Evolutionary conservation across 768 basidiomycete genomes (phyloP).

Genomic region (Lentinula raphanica): DNA sequence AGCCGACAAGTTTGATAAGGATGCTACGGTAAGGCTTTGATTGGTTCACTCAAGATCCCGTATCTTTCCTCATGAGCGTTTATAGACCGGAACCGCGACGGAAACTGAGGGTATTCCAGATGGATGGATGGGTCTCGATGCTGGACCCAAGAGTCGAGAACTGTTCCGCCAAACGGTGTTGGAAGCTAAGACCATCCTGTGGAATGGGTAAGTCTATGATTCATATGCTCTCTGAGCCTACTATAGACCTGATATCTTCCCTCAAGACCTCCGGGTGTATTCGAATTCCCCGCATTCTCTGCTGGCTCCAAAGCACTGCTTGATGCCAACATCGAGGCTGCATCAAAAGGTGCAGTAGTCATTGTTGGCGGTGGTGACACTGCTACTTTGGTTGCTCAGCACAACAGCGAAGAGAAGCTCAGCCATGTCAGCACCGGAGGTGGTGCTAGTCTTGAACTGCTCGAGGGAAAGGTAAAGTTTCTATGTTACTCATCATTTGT

Average conservation of each 20-base stretch:
- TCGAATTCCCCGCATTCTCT: slow-evolving; percentile 92
- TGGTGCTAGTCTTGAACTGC: slow-evolving; percentile 87
- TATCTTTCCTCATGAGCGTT: background rate
- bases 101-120: slow-evolving; percentile 84
- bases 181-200: slow-evolving; percentile 91
- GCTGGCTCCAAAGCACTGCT: slow-evolving; percentile 80
- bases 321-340: slow-evolving; percentile 82
- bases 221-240: background rate
- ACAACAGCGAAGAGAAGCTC: slow-evolving; percentile 78
- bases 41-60: background rate
- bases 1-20: slow-evolving; percentile 92
- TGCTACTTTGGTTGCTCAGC: slow-evolving; percentile 91
- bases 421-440: slow-evolving; percentile 97
- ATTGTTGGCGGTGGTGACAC: slow-evolving; percentile 97
- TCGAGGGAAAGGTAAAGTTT: slow-evolving; percentile 86
- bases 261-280: slow-evolving; percentile 93
- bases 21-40: slow-evolving; percentile 63
- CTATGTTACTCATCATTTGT: background rate
- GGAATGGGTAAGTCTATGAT: slow-evolving; percentile 77
- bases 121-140: slow-evolving; percentile 94
- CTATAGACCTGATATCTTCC: background rate
- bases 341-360: slow-evolving; percentile 79
- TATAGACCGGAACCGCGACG: slow-evolving; percentile 69
- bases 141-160: slow-evolving; percentile 76
- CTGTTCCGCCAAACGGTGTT: slow-evolving; percentile 77